These are phyloP conservation scores for Tylopilus vinaceipallidus DNA, from an alignment of 768 basidiomycete genomes.

Conservation along the genomic window DNA sequence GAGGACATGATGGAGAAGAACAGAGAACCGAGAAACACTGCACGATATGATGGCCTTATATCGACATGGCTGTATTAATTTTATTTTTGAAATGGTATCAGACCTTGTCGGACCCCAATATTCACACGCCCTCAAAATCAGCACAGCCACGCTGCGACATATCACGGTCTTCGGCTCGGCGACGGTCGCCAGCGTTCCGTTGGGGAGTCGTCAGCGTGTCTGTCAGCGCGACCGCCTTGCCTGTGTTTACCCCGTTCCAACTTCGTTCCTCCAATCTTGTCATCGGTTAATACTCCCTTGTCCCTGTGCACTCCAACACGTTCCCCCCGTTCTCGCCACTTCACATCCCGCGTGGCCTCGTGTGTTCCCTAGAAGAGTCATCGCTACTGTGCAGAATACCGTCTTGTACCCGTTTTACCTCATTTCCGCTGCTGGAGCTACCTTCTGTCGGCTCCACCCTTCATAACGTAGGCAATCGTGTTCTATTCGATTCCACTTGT, in stretches of 20 bases:
- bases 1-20: slow-evolving; percentile 30
- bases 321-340: slow-evolving; percentile 7
- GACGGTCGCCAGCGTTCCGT: background rate
- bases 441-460: background rate
- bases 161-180: background rate
- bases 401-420: slow-evolving; percentile 12
- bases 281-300: background rate
- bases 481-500: too few species aligned
- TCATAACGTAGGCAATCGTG: background rate
- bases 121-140: slow-evolving; percentile 29
- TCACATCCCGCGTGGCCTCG: background rate
- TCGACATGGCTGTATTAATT: slow-evolving; percentile 15
- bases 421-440: background rate
- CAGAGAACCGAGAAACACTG: background rate
- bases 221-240: too few species aligned
- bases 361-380: background rate
- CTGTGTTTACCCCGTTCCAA: slow-evolving; percentile 15
- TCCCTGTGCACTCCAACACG: slow-evolving; percentile 4
- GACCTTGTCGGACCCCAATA: slow-evolving; percentile 26
- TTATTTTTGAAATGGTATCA: slow-evolving; percentile 20
- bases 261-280: slow-evolving; percentile 8
- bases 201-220: too few species aligned
- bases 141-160: slow-evolving; percentile 28
- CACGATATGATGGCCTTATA: slow-evolving; percentile 14
- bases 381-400: background rate